phyloP scores from a whole-genome alignment of 2,329 filamentous ascomycete species.

The Verticillium isaacii region DNA sequence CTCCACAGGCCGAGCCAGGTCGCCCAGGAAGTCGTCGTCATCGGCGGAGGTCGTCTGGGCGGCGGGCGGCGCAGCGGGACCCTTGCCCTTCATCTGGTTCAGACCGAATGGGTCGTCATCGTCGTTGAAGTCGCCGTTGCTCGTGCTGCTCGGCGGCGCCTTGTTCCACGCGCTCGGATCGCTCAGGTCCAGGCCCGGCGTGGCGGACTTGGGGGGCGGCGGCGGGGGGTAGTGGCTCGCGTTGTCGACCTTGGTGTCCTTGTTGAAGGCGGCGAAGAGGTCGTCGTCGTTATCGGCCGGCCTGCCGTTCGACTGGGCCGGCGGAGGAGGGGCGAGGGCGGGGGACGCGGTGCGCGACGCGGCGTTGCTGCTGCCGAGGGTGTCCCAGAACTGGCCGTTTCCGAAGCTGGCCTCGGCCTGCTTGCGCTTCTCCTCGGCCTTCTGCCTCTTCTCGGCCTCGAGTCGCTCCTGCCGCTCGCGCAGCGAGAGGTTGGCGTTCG shows the following conservation, averaged over 20 bases:
- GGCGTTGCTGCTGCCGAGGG: conserved; percentile 51
- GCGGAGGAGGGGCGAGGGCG: conserved; percentile 19
- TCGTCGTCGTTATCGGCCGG: conserved; percentile 50
- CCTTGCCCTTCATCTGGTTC: conserved; percentile 51
- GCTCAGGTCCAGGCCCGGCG: conserved; percentile 43
- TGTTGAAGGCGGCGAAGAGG: conserved; percentile 63
- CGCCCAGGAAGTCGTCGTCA: conserved; percentile 62
- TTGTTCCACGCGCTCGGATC: conserved; percentile 49
- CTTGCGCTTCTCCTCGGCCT: conserved; percentile 69
- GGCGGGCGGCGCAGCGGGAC: conserved; percentile 18
- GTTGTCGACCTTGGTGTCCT: conserved; percentile 62
- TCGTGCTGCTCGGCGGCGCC: neutral
- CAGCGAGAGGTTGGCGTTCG: conserved; percentile 67
- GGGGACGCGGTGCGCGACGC: conserved; percentile 43
- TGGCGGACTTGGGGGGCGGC: conserved; percentile 33
- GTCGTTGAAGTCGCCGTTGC: conserved; percentile 33
- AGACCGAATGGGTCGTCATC: conserved; percentile 91
- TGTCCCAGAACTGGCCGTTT: conserved; percentile 71
- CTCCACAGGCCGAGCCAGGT: conserved; percentile 60
- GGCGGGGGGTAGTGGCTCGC: conserved; percentile 60
- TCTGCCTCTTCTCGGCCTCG: conserved; percentile 60
- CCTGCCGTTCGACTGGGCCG: conserved; percentile 12
- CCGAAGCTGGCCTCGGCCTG: conserved; percentile 76
- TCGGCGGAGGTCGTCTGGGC: conserved; percentile 31
- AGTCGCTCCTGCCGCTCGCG: conserved; percentile 71